Base-by-base conservation (phyloP, 257 asterid species). In the Anisodus tanguticus region DNA sequence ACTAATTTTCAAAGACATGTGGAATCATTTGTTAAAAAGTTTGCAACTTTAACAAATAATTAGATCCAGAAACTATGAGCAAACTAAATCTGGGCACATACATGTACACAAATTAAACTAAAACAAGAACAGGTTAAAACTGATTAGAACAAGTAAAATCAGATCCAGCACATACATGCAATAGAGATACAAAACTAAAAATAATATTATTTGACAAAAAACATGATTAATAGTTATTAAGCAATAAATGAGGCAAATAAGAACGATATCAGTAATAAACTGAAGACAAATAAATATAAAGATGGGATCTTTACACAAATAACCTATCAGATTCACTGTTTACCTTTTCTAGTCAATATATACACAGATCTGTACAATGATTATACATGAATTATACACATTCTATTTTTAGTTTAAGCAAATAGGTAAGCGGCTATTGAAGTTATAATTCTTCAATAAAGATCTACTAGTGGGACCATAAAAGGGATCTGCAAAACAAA, bases 391-490 rank as follows among this genome's bases (percentile, higher is more conserved):
- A 39, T 39, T 39, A 4, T 41, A 41, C 45, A 41, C 45, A 41
- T 41, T 3, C 5, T 41, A 41, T 41, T 41, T 3, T 41, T 41
- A 3, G 45, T 3, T 3, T 5, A 41, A 41, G 3, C 45, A 4
- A 39, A 2, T 39, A 4, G 43, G 43, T 39, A 22, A 4, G 43
- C 43, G 4, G 43, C 1, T 39, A 39, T 39, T 39, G 4, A 39
- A 39, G 43, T 39, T 22, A 22, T 39, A 39, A 39, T 39, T 39
- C 43, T 39, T 39, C 43, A 1, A 39, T 39, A 2, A 49, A 16
- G 53, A 68, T 68, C 77, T 68, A 68, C 13, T 7, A 13, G 53
- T 22, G 80, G 60, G 80, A 74, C 60, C 80, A 47, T 49, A 58
- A 74, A 74, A 68, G 13, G 53, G 3, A 68, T 15, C 26, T 51